phyloP scores from a whole-genome alignment of 2,329 filamentous ascomycete genomes.

The Xylariaceae sp. region DNA sequence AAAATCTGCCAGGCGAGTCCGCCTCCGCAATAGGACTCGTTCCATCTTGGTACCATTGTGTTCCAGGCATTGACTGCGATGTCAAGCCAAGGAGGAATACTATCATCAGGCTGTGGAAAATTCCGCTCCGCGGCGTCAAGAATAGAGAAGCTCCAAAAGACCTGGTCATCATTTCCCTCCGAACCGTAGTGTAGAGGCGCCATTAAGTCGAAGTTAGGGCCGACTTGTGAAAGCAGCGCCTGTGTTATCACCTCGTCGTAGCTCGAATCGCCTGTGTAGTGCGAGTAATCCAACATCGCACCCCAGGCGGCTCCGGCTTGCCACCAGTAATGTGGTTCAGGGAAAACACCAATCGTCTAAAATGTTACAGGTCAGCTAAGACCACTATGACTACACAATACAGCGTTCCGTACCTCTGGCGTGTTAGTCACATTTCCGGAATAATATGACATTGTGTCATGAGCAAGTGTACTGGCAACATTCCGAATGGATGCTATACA shows the following conservation, averaged over 20 bases:
- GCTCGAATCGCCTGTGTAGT: constrained; percentile 63
- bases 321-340: constrained; percentile 71
- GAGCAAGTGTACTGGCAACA: constrained; percentile 63
- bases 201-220: constrained; percentile 63
- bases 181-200: constrained; percentile 56
- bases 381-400: not conserved
- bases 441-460: constrained; percentile 66
- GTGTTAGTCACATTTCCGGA: constrained; percentile 61
- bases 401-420: constrained; percentile 40
- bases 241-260: constrained; percentile 64
- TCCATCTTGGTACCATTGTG: constrained; percentile 70
- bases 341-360: constrained; percentile 63
- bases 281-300: constrained; percentile 70
- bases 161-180: constrained; percentile 75
- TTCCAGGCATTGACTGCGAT: constrained; percentile 75
- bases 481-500: constrained; percentile 61
- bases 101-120: constrained; percentile 62
- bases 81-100: constrained; percentile 65
- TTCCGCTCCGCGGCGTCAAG: constrained; percentile 70
- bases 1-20: constrained; percentile 85
- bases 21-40: constrained; percentile 66
- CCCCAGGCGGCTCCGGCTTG: constrained; percentile 67
- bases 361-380: constrained; percentile 9
- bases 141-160: constrained; percentile 71
- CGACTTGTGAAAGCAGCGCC: constrained; percentile 61